A percentile compares a stretch with the other conserved stretches of the same genome.
Evolutionary conservation across 331 rosid species (phyloP).

Genomic region (Saraca asoca): DNA sequence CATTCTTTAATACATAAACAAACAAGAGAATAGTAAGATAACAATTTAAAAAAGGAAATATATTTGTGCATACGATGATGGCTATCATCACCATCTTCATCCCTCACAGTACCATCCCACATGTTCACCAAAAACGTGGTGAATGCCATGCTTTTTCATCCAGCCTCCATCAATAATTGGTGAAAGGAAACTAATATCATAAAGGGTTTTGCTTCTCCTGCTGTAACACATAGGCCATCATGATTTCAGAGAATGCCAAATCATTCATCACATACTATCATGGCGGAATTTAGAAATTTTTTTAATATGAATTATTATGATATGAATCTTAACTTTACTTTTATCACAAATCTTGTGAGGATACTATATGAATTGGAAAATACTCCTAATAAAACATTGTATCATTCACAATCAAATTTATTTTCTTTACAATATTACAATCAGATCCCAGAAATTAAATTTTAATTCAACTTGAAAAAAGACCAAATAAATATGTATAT

Average conservation of each 20-base stretch:
- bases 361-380: no score
- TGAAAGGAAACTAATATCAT: slow-evolving; percentile 40
- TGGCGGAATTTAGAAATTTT: no score
- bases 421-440: no score
- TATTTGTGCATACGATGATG: slow-evolving; percentile 49
- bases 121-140: slow-evolving; percentile 53
- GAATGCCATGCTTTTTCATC: slow-evolving; percentile 46
- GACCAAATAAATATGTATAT: no score
- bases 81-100: slow-evolving; percentile 41
- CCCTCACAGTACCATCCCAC: slow-evolving; percentile 48
- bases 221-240: slow-evolving; percentile 38
- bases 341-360: no score
- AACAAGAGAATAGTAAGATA: slow-evolving; percentile 39
- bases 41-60: slow-evolving; percentile 33
- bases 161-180: slow-evolving; percentile 64
- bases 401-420: no score
- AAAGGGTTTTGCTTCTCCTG: slow-evolving; percentile 30
- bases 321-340: no score
- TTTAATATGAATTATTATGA: slow-evolving; percentile 35
- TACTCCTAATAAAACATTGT: no score
- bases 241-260: slow-evolving; percentile 30
- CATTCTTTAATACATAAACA: slow-evolving; percentile 46
- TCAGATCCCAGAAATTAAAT: no score
- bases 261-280: no score
- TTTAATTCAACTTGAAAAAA: no score